Base-by-base conservation (phyloP, 2,329 filamentous ascomycete genomes). In the Incumbomyces delicatus region DNA sequence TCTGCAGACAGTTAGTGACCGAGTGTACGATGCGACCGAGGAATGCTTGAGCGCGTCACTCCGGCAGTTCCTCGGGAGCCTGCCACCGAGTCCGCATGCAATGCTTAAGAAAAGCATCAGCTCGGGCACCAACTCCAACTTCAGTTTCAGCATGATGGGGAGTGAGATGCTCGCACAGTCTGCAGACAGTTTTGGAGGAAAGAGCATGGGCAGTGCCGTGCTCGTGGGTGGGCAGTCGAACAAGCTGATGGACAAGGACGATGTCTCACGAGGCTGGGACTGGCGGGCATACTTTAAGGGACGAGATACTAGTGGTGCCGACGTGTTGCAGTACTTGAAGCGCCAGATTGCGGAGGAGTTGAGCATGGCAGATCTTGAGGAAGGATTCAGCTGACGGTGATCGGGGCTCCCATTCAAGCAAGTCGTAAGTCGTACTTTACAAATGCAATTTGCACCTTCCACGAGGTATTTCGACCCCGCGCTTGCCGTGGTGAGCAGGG, bases 1-100 rank as follows among this genome's bases (percentile, higher is more conserved):
- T 61, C 69, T 90, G 13, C 75, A 90, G 62, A 85, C 85, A 0
- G 83, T 92, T 13, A 76, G 81, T 5, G 75, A 78, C 14, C 76
- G 83, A 42, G 81, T 94, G 6, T 87, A 82, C 59, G 69, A 73
- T 0, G 80, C 83, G 18, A 87, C 84, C 60, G 82, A 87, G 53
- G 84, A 87, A 58, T 90, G 88, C 60, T 80, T 94, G 60, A 70
- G 77, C 51, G 77, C 87, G 1, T 84, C 88, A 5, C 68, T 94
- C 17, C 71, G 79, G n/a, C 83, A 85, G 5, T 79, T 77, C 13
- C 78, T 80, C 40, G 81, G 78, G 8, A 44, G 65, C 72, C 46
- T 78, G 74, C 63, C 63, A 1, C 61, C 80, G 0, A 77, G 78
- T 13, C 82, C 83, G 0, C 75, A 76, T 3, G 79, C 82, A 49